phyloP scores from a whole-genome alignment of 1,284 basidiomycete species.

The Microbotryum intermedium region DNA sequence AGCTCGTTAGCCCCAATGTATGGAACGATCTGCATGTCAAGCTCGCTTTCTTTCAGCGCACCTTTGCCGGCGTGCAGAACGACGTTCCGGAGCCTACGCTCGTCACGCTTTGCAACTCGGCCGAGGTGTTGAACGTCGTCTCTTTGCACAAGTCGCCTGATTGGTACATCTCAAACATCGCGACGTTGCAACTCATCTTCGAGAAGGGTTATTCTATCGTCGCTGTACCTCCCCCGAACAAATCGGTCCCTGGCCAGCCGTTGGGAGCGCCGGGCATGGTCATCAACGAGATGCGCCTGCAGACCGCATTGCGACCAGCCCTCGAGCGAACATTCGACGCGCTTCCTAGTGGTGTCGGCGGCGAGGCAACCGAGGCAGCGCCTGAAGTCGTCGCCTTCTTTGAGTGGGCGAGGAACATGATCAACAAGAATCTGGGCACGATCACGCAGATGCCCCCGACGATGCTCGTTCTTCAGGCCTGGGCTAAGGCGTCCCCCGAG shows the following conservation, averaged over 20 bases:
- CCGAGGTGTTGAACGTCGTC: conserved; percentile 83
- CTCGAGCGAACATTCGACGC: conserved; percentile 79
- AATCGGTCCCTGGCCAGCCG: background rate
- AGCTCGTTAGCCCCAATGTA: conserved; percentile 69
- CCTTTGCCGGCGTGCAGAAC: conserved; percentile 50
- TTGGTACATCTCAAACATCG: conserved; percentile 72
- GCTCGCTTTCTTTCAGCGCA: conserved; percentile 73
- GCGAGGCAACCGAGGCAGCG: conserved; percentile 63
- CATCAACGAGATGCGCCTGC: conserved; percentile 52
- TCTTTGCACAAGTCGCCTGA: conserved; percentile 70
- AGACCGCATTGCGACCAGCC: conserved; percentile 71
- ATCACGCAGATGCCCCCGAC: conserved; percentile 66
- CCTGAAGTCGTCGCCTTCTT: conserved; percentile 68
- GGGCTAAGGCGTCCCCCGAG: conserved; percentile 74
- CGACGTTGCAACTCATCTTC: conserved; percentile 76
- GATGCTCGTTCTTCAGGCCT: conserved; percentile 77
- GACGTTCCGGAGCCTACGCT: conserved; percentile 66
- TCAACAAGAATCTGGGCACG: conserved; percentile 73
- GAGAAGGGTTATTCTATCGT: conserved; percentile 49
- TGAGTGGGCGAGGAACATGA: conserved; percentile 60
- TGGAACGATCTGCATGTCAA: conserved; percentile 94
- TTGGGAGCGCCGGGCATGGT: conserved; percentile 45
- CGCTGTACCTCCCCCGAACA: conserved; percentile 1
- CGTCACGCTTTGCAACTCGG: conserved; percentile 66
- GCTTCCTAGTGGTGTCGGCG: conserved; percentile 48